These are phyloP conservation scores for Ceriops decandra DNA, from an alignment of 345 rosid species.

Conservation along the genomic window DNA sequence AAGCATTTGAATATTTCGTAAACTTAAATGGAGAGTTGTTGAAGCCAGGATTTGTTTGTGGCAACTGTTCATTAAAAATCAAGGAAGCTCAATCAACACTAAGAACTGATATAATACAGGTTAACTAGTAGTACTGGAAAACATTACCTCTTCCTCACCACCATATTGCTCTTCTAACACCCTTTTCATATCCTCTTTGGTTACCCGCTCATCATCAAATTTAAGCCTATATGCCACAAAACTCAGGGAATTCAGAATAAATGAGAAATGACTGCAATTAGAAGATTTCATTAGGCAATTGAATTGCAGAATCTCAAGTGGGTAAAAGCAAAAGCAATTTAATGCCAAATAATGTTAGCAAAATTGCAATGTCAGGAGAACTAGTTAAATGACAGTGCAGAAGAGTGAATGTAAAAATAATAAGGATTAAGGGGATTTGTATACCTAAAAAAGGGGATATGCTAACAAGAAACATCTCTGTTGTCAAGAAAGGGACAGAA, in stretches of 20 bases:
- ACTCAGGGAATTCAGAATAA: background rate
- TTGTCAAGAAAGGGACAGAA: background rate
- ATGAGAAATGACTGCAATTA: background rate
- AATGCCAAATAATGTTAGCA: background rate
- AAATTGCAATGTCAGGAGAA: background rate
- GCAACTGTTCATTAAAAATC: constrained; percentile 49
- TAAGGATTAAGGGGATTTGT: no score
- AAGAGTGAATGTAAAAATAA: background rate
- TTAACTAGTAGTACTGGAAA: background rate
- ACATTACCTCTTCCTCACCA: constrained; percentile 85
- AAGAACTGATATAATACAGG: background rate
- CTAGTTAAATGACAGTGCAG: background rate
- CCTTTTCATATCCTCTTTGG: constrained; percentile 87
- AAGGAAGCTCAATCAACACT: background rate
- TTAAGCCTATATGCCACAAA: constrained; percentile 55
- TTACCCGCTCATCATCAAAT: constrained; percentile 95
- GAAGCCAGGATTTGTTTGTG: constrained; percentile 89
- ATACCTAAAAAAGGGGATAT: background rate
- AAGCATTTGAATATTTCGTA: constrained; percentile 95
- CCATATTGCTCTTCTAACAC: constrained; percentile 98
- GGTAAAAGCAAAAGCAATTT: background rate
- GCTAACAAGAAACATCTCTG: background rate
- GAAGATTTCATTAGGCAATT: background rate
- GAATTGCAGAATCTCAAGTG: background rate
- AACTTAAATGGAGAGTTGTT: constrained; percentile 86